Evolutionary conservation across 441 rosid species (phyloP).

Genomic region (Manihot esculenta): DNA sequence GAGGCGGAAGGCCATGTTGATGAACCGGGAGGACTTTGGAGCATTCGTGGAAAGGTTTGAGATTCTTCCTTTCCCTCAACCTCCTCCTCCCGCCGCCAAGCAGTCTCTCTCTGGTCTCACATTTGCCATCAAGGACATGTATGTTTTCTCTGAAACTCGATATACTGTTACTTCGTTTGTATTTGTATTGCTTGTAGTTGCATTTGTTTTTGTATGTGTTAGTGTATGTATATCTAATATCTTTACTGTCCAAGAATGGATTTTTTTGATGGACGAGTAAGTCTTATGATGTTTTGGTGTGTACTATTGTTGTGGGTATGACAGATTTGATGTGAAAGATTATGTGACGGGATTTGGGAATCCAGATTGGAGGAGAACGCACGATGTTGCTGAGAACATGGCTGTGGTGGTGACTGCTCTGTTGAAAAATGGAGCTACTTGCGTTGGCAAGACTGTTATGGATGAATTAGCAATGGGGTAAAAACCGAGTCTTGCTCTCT

Average conservation of each 20-base stretch:
- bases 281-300: background rate
- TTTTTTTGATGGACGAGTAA: background rate
- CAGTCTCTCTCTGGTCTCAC: constrained; percentile 70
- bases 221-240: background rate
- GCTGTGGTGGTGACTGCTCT: constrained; percentile 68
- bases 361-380: constrained; percentile 79
- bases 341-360: constrained; percentile 80
- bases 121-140: constrained; percentile 85
- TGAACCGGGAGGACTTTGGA: constrained; percentile 51
- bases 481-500: background rate
- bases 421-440: constrained; percentile 85
- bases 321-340: constrained; percentile 81
- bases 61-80: constrained; percentile 73
- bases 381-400: constrained; percentile 68
- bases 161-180: background rate
- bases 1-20: constrained; percentile 35
- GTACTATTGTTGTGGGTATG: constrained; percentile 15
- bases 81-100: constrained; percentile 83
- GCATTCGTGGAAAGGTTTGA: constrained; percentile 74
- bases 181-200: background rate
- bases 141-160: constrained; percentile 9
- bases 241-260: background rate
- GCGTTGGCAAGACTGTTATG: constrained; percentile 86
- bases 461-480: constrained; percentile 89
- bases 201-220: background rate